A percentile compares a stretch with the other conserved stretches of the same genome.
Evolutionary conservation across 2,329 filamentous ascomycete genomes (phyloP).

Genomic region (Diplodia sapinea): DNA sequence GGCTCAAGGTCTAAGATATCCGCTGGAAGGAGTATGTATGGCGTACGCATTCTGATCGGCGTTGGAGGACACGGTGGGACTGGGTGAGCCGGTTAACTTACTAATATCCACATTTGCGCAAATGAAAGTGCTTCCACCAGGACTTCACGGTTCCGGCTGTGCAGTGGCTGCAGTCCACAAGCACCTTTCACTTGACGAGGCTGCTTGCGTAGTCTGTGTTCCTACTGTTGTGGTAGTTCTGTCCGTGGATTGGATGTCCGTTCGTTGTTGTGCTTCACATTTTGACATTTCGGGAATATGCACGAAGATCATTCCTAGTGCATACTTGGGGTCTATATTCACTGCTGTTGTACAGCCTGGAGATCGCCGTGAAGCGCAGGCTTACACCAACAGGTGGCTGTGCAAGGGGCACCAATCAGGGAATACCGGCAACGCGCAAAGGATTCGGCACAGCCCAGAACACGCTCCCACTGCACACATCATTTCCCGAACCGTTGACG

Average conservation of each 20-base stretch:
- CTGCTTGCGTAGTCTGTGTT: neutral
- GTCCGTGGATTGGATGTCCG: neutral
- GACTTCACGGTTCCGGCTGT: neutral
- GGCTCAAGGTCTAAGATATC: constrained; percentile 54
- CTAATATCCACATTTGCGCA: constrained; percentile 23
- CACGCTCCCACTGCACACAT: neutral
- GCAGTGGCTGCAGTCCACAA: neutral
- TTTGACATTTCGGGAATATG: neutral
- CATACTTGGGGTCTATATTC: neutral
- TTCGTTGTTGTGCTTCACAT: neutral
- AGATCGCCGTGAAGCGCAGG: constrained; percentile 2
- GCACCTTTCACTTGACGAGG: neutral
- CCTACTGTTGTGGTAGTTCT: neutral
- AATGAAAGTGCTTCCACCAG: neutral
- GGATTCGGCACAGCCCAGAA: neutral
- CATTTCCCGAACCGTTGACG: neutral
- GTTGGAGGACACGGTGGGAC: constrained; percentile 24
- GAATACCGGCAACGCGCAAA: neutral
- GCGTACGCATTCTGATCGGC: constrained; percentile 24
- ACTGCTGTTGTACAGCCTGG: neutral
- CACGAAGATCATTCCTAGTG: neutral
- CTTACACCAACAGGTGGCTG: constrained; percentile 14
- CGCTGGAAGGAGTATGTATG: neutral
- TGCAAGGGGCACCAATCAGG: neutral
- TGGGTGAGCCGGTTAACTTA: constrained; percentile 24